phyloP scores from a whole-genome alignment of 2,329 filamentous ascomycete genomes.

The Penicillium hordei region DNA sequence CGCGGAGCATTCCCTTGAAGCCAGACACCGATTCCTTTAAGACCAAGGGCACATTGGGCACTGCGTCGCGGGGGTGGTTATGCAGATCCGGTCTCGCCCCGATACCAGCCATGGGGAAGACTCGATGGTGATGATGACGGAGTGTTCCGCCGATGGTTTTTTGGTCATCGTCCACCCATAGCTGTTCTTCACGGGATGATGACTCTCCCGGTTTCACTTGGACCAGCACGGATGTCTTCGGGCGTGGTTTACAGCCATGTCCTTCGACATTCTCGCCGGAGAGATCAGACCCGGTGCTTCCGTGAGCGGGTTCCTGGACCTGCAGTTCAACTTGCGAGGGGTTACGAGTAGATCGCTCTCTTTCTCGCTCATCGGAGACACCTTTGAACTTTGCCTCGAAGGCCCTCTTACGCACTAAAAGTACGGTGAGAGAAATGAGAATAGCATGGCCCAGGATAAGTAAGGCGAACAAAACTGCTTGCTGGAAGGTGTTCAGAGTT shows the following conservation, averaged over 20 bases:
- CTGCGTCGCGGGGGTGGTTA: conserved; percentile 35
- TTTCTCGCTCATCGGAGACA: conserved; percentile 45
- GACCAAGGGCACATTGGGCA: conserved; percentile 20
- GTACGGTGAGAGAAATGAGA: conserved; percentile 65
- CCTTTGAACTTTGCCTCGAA: conserved; percentile 62
- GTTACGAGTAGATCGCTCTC: conserved; percentile 12
- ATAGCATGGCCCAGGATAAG: conserved; percentile 67
- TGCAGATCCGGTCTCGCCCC: conserved; percentile 36
- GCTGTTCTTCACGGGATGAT: conserved; percentile 10
- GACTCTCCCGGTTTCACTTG: conserved; percentile 3
- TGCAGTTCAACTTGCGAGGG: conserved; percentile 14
- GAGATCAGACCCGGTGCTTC: neutral
- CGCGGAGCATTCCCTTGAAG: conserved; percentile 27
- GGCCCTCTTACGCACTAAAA: conserved; percentile 59
- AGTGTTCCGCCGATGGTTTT: conserved; percentile 25
- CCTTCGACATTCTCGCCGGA: neutral
- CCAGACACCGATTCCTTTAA: conserved; percentile 22
- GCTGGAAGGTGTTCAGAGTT: conserved; percentile 66
- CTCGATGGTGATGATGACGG: conserved; percentile 26
- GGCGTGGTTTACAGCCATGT: neutral
- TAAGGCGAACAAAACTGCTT: conserved; percentile 63
- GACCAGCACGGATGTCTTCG: conserved; percentile 5
- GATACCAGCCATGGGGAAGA: conserved; percentile 39
- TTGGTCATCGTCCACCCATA: conserved; percentile 36
- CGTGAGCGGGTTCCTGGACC: neutral